These are phyloP conservation scores for Populus hybrid DNA, from an alignment of 441 rosid genomes.

Conservation along the genomic window DNA sequence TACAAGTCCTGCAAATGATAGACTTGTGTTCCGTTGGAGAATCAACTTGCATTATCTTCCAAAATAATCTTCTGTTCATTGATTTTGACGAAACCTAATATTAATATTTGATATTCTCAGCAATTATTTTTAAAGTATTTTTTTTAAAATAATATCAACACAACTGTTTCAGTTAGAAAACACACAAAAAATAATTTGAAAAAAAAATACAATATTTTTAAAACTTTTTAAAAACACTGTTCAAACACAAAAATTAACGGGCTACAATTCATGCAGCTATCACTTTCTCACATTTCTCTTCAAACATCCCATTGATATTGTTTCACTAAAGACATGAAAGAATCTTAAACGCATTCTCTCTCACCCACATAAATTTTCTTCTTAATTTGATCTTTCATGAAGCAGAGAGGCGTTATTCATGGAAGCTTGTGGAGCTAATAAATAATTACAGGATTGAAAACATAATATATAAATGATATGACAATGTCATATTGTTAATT, in stretches of 20 bases:
- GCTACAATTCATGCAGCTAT: background rate
- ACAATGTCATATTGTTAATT: no score
- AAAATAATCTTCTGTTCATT: constrained; percentile 25
- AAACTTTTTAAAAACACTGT: no score
- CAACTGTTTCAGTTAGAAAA: no score
- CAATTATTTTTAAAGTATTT: no score
- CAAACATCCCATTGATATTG: background rate
- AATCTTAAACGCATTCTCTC: background rate
- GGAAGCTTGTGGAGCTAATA: background rate
- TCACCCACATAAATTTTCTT: background rate
- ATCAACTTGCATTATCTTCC: constrained; percentile 30
- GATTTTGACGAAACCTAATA: constrained; percentile 33
- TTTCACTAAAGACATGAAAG: constrained; percentile 1
- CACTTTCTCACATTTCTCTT: background rate
- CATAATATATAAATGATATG: background rate
- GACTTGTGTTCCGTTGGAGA: constrained; percentile 15
- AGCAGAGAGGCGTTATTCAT: background rate
- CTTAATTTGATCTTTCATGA: background rate
- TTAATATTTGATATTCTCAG: background rate
- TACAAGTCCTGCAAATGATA: constrained; percentile 23
- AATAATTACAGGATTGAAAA: background rate
- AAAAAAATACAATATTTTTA: no score
- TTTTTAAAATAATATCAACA: no score
- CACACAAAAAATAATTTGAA: no score
- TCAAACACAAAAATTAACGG: no score